phyloP scores from a whole-genome alignment of 768 basidiomycete species.

The Asterophora lycoperdoides region DNA sequence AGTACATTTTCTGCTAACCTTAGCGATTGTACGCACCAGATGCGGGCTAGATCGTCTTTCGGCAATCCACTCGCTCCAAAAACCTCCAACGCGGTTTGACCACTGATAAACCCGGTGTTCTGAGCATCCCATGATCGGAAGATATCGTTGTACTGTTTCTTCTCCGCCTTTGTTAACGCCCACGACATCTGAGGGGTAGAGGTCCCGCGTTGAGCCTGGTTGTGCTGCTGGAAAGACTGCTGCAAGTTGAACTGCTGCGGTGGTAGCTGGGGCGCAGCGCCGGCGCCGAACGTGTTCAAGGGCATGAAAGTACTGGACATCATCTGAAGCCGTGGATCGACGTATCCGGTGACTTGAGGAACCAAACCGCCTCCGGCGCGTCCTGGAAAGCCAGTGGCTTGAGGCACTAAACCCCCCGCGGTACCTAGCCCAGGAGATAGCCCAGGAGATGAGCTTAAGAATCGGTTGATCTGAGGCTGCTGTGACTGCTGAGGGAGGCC shows the following conservation, averaged over 20 bases:
- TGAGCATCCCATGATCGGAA: slow-evolving; percentile 94
- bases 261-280: slow-evolving; percentile 62
- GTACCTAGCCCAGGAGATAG: too few relatives aligned
- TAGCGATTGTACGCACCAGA: slow-evolving; percentile 62
- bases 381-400: slow-evolving; percentile 57
- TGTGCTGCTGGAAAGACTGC: slow-evolving; percentile 86
- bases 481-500: slow-evolving; percentile 34
- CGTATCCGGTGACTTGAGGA: slow-evolving; percentile 73
- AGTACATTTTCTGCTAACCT: not conserved
- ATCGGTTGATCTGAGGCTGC: slow-evolving; percentile 41
- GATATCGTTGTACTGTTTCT: slow-evolving; percentile 94
- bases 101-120: slow-evolving; percentile 79
- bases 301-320: slow-evolving; percentile 95
- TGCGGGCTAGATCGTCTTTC: slow-evolving; percentile 85
- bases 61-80: slow-evolving; percentile 91
- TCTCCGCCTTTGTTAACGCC: slow-evolving; percentile 84
- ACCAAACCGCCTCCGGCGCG: slow-evolving; percentile 40
- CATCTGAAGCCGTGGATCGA: slow-evolving; percentile 81
- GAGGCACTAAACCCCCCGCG: slow-evolving; percentile 38
- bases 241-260: slow-evolving; percentile 66
- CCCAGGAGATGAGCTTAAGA: slow-evolving; percentile 58
- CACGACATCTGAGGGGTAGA: slow-evolving; percentile 72
- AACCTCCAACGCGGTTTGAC: slow-evolving; percentile 81
- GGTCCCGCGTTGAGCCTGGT: slow-evolving; percentile 67
- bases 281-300: slow-evolving; percentile 54